Conservation (phyloP, 2,329 filamentous ascomycete genomes). For the Pochonia chlamydosporia region DNA sequence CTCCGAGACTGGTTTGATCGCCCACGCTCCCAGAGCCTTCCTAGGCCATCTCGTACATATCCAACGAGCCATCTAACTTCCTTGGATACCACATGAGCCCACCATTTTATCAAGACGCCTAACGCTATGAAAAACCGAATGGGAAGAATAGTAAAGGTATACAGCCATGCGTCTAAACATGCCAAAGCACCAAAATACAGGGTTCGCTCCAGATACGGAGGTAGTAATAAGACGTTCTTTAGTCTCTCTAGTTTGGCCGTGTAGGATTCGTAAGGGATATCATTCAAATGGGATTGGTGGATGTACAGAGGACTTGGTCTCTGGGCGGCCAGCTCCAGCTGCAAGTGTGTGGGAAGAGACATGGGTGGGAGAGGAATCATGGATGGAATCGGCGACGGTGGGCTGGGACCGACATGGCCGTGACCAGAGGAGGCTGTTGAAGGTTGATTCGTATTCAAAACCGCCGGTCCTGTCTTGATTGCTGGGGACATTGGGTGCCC, state of each 20-base stretch:
- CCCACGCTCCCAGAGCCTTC: constrained; percentile 66
- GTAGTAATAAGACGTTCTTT: constrained; percentile 80
- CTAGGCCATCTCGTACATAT: constrained; percentile 75
- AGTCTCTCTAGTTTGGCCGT: constrained; percentile 88
- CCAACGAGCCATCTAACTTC: constrained; percentile 66
- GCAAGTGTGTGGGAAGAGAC: constrained; percentile 59
- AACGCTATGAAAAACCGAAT: constrained; percentile 80
- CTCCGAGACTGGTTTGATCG: constrained; percentile 33
- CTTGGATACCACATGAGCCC: constrained; percentile 63
- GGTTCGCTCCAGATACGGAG: constrained; percentile 74
- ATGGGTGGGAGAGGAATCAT: constrained; percentile 59
- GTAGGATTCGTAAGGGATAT: constrained; percentile 82
- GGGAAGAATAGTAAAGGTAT: constrained; percentile 92
- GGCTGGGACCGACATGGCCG: constrained; percentile 19
- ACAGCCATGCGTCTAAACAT: constrained; percentile 92
- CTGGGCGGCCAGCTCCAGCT: constrained; percentile 57
- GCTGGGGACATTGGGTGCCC: constrained; percentile 15
- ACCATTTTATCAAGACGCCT: constrained; percentile 71
- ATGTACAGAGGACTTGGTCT: constrained; percentile 62
- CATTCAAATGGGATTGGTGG: constrained; percentile 49
- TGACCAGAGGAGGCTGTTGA: constrained; percentile 10
- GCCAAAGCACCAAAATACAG: constrained; percentile 84
- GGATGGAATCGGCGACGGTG: constrained; percentile 45
- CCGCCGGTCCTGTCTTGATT: constrained; percentile 18
- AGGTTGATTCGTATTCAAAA: constrained; percentile 13